A percentile compares a stretch with the other conserved stretches of the same genome.
phyloP scores from a whole-genome alignment of 192 early-diverging fungal genomes.

The Coemansia sp. region DNA sequence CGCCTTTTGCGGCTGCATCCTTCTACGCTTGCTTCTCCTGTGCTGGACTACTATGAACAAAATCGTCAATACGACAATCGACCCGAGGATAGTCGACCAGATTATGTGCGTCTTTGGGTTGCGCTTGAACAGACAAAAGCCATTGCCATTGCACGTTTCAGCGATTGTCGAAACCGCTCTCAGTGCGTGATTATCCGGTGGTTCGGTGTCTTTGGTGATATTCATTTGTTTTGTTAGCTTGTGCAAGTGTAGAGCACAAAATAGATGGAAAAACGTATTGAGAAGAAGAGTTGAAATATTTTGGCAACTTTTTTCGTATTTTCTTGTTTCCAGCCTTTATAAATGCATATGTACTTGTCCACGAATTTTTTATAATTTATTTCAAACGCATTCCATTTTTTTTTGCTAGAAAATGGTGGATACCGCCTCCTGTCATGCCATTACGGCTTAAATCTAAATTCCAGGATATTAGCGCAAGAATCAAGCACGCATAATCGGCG shows the following conservation, averaged over 20 bases:
- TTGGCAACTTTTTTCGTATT: too few species aligned
- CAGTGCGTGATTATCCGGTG: neutral
- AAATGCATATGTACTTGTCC: too few species aligned
- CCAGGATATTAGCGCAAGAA: neutral
- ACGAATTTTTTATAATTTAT: too few species aligned
- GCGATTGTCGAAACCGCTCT: neutral
- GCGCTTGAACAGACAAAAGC: constrained; percentile 22
- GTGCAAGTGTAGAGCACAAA: neutral
- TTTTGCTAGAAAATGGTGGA: neutral
- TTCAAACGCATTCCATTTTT: too few species aligned
- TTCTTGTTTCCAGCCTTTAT: too few species aligned
- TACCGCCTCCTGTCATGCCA: neutral
- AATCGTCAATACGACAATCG: neutral
- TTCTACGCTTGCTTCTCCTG: neutral
- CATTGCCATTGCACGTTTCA: constrained; percentile 12
- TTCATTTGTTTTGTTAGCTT: neutral
- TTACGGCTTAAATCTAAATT: neutral
- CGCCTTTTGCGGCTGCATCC: neutral
- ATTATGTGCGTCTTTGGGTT: constrained; percentile 24
- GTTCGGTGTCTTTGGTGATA: neutral
- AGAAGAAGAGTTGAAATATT: neutral
- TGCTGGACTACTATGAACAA: neutral
- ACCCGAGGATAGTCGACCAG: constrained; percentile 1
- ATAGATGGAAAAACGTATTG: neutral
- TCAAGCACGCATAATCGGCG: neutral